Evolutionary conservation across 2,329 filamentous ascomycete genomes (phyloP), one percentile per base, ranked within the genome.

Genomic region (Cytospora leucostoma): DNA sequence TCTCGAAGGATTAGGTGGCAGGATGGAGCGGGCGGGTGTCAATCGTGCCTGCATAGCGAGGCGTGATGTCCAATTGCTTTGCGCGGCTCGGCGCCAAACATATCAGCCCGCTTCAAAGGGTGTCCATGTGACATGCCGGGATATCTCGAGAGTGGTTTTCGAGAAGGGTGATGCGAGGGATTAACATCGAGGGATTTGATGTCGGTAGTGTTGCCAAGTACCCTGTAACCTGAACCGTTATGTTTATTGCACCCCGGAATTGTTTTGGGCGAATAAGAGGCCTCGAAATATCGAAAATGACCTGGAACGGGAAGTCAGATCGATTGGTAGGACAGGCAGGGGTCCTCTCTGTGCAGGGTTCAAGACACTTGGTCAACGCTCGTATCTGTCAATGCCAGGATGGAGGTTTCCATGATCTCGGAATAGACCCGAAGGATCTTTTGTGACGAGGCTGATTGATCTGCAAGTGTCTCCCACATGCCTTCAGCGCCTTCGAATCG

Each of bases 241-340:
- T 21, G 21, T 19, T 19, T 19, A n/a, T n/a, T 19, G 19, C 4
- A 11, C 44, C 40, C 44, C 44, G n/a, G 44, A 47, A 47, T 12
- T 17, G 17, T 47, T n/a, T 8, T 47, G 44, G 19, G 44, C 44
- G 44, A 47, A 47, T 47, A 7, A 47, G 44, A 47, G 21, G n/a
- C 10, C 44, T 19, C n/a, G 17, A 19, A 21, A 21, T 12, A 6
- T 47, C 12, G 44, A 47, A 47, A 47, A n/a, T 1, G n/a, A 21
- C n/a, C 44, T 47, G 44, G n/a, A 47, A 47, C 11, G 21, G 44
- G 44, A 47, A 47, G 44, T 21, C 44, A 21, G 7, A 47, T 47
- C 44, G 44, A 47, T 47, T 47, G 44, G 44, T 21, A 12, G n/a
- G 44, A 47, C 44, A 47, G 44, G 44, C 44, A 47, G 44, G 44